Conservation (phyloP, 106 monocot species). For the Acorus calamus region DNA sequence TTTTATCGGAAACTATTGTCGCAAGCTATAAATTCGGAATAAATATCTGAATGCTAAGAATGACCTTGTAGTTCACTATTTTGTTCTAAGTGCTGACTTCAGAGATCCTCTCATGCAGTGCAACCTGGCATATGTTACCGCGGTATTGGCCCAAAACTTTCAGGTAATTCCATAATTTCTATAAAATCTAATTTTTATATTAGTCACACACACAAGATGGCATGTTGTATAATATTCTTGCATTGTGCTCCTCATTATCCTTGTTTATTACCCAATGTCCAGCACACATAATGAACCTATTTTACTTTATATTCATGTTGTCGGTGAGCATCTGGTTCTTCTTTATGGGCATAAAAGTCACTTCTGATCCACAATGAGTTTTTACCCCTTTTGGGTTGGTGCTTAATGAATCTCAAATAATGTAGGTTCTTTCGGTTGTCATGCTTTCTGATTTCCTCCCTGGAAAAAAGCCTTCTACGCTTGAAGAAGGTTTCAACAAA, state of each 20-base stretch:
- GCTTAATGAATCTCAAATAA: not conserved
- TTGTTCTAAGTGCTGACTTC: not conserved
- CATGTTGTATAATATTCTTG: too few relatives aligned
- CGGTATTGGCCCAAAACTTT: constrained; percentile 83
- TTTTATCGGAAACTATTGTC: too few relatives aligned
- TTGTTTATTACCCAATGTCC: too few relatives aligned
- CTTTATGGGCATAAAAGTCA: too few relatives aligned
- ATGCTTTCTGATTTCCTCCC: constrained; percentile 49
- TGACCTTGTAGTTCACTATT: not conserved
- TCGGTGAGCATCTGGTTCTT: too few relatives aligned
- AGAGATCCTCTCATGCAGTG: constrained; percentile 52
- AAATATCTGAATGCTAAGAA: too few relatives aligned
- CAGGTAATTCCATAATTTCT: constrained; percentile 38
- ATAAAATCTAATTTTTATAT: too few relatives aligned
- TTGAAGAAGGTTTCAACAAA: constrained; percentile 77
- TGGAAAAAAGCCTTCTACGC: constrained; percentile 35
- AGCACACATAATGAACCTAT: too few relatives aligned
- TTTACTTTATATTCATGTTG: too few relatives aligned
- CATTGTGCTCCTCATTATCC: too few relatives aligned
- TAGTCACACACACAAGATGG: too few relatives aligned
- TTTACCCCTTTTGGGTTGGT: not conserved
- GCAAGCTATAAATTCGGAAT: too few relatives aligned
- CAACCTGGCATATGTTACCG: constrained; percentile 75
- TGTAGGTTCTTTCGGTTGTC: constrained; percentile 61
- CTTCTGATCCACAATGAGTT: not conserved